A percentile compares a stretch with the other conserved stretches of the same genome.
Conservation (phyloP, 1,139 yeast genomes). For the Hemisphaericaspora xylofermentans region DNA sequence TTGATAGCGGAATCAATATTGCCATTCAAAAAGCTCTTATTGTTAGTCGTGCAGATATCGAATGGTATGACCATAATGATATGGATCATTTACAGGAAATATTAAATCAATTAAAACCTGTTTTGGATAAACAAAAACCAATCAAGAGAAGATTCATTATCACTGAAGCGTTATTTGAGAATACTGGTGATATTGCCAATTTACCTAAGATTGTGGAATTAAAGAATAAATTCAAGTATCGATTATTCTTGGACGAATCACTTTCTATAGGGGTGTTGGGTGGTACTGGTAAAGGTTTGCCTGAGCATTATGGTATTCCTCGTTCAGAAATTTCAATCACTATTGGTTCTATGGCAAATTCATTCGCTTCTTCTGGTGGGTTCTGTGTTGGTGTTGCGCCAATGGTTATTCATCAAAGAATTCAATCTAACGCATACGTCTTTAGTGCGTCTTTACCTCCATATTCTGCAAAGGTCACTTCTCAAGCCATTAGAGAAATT, state of each 20-base stretch:
- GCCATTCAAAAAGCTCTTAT: conserved; percentile 86
- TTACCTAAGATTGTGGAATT: conserved; percentile 69
- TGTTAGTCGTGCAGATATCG: conserved; percentile 82
- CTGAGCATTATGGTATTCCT: conserved; percentile 68
- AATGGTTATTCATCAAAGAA: conserved; percentile 84
- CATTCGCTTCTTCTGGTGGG: conserved; percentile 92
- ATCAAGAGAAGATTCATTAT: conserved; percentile 84
- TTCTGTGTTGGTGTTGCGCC: conserved; percentile 84
- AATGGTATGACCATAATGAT: conserved; percentile 86
- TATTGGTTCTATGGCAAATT: conserved; percentile 79
- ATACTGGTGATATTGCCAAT: conserved; percentile 78
- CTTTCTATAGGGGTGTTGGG: conserved; percentile 88
- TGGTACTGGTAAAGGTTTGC: conserved; percentile 77
- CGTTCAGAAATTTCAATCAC: conserved; percentile 76
- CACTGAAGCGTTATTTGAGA: conserved; percentile 85
- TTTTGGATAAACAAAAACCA: conserved; percentile 64
- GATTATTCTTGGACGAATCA: conserved; percentile 85
- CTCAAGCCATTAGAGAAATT: conserved; percentile 53
- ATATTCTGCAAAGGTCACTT: conserved; percentile 74
- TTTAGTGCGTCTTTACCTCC: conserved; percentile 96
- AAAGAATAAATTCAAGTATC: conserved; percentile 77
- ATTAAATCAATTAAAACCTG: conserved; percentile 62
- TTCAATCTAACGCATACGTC: conserved; percentile 81
- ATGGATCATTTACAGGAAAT: conserved; percentile 75
- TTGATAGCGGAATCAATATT: conserved; percentile 75